phyloP scores from a whole-genome alignment of 371 early-diverging fungal genomes.

The Rhizopus delemar region DNA sequence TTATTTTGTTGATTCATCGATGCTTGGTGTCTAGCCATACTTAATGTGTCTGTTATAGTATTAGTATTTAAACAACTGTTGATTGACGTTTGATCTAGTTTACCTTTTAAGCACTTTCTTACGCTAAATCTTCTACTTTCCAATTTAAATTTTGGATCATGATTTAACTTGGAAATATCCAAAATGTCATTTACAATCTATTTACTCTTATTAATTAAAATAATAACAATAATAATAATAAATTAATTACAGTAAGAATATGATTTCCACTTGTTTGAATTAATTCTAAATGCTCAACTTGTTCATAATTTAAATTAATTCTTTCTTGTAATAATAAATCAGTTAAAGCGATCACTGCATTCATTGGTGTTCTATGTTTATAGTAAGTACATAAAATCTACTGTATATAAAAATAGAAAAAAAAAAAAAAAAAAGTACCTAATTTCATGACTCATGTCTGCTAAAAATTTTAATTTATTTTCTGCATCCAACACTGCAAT shows the following conservation, averaged over 20 bases:
- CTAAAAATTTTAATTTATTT: constrained; percentile 62
- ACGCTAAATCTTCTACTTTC: constrained; percentile 57
- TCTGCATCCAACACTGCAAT: constrained; percentile 58
- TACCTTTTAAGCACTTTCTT: constrained; percentile 65
- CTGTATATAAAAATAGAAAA: background rate
- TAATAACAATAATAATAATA: background rate
- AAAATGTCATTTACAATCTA: constrained; percentile 65
- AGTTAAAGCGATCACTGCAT: constrained; percentile 63
- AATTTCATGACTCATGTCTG: constrained; percentile 60
- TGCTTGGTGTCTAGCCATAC: constrained; percentile 55
- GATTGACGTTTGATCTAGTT: no score
- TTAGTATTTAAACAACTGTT: background rate
- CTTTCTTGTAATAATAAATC: constrained; percentile 58
- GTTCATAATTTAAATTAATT: constrained; percentile 50
- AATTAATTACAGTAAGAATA: constrained; percentile 52
- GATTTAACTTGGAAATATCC: constrained; percentile 62
- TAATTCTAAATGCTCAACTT: constrained; percentile 58
- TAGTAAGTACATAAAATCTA: no score
- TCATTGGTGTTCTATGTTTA: constrained; percentile 56
- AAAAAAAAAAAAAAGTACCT: constrained; percentile 23
- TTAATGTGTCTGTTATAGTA: constrained; percentile 39
- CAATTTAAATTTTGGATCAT: constrained; percentile 60
- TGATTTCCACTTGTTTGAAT: constrained; percentile 66
- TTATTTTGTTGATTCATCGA: constrained; percentile 49
- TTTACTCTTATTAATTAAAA: background rate